A percentile compares a stretch with the other conserved stretches of the same genome.
Evolutionary conservation across 352 stramenopile species (phyloP).

Genomic region (Stramenopiles sp.): DNA sequence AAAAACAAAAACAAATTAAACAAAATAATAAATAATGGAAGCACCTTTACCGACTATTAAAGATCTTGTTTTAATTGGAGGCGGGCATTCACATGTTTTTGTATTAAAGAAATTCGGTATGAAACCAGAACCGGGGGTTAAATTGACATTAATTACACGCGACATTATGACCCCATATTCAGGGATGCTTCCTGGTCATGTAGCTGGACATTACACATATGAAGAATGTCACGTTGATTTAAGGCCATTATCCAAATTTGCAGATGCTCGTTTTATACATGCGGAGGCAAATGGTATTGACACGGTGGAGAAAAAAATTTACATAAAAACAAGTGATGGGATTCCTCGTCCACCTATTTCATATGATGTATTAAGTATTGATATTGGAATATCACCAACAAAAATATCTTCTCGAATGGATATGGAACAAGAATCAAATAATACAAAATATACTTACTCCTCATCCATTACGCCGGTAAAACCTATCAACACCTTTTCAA

Average conservation of each 20-base stretch:
- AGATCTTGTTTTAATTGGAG: conserved; percentile 41
- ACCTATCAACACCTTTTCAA: conserved; percentile 34
- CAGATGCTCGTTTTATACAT: conserved; percentile 27
- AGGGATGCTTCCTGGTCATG: conserved; percentile 41
- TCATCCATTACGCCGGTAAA: conserved; percentile 32
- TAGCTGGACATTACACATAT: conserved; percentile 34
- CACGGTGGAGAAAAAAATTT: conserved; percentile 18
- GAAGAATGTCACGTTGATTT: conserved; percentile 45
- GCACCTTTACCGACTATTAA: conserved; percentile 10
- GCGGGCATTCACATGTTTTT: conserved; percentile 42
- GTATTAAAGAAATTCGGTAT: conserved; percentile 43
- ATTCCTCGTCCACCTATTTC: conserved; percentile 28
- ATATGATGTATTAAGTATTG: conserved; percentile 34
- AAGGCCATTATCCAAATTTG: conserved; percentile 26
- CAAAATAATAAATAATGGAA: too few relatives aligned
- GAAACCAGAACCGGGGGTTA: conserved; percentile 22
- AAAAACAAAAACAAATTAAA: too few relatives aligned
- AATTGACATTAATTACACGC: conserved; percentile 34
- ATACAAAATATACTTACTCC: too few relatives aligned
- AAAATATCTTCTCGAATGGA: conserved; percentile 9
- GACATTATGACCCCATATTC: conserved; percentile 41
- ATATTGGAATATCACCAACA: conserved; percentile 31
- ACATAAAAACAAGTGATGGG: conserved; percentile 25
- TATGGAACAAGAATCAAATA: too few relatives aligned
- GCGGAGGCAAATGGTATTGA: conserved; percentile 26